phyloP scores from a whole-genome alignment of 2,329 filamentous ascomycete genomes.

The Catunica adiposa region DNA sequence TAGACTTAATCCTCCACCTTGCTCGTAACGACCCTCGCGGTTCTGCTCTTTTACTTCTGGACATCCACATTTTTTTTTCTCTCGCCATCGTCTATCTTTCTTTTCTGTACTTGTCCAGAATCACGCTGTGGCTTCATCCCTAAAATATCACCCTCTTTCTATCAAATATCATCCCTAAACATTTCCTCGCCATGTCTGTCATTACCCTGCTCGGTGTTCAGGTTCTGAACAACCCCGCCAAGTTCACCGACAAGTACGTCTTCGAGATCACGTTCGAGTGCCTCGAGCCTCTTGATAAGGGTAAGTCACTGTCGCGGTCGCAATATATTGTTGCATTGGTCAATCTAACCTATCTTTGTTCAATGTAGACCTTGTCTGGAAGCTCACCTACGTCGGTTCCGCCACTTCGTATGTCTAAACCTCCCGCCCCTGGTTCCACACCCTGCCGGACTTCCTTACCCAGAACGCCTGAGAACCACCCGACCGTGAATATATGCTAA shows the following conservation, averaged over 20 bases:
- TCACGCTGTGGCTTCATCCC: neutral
- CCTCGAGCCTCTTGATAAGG: constrained; percentile 83
- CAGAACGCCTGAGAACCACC: neutral
- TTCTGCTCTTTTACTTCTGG: constrained; percentile 2
- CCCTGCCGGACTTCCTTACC: neutral
- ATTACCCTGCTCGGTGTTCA: constrained; percentile 91
- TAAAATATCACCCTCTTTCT: constrained; percentile 3
- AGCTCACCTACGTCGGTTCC: constrained; percentile 95
- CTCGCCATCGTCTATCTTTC: neutral
- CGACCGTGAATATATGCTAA: neutral
- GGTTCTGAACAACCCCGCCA: constrained; percentile 91
- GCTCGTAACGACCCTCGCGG: constrained; percentile 1
- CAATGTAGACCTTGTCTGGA: constrained; percentile 82
- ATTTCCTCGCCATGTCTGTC: constrained; percentile 55
- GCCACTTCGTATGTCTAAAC: constrained; percentile 65
- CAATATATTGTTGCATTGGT: neutral
- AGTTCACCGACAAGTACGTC: constrained; percentile 82
- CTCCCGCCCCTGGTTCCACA: constrained; percentile 5
- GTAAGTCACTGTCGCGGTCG: constrained; percentile 27
- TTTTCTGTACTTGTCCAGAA: constrained; percentile 2
- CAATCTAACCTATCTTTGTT: constrained; percentile 15
- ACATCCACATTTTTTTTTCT: neutral
- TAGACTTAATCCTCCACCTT: constrained; percentile 6
- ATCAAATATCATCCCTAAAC: constrained; percentile 2
- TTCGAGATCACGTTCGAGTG: constrained; percentile 99